Base-by-base conservation (phyloP, 129 eudicot species). In the Saposhnikovia divaricata region DNA sequence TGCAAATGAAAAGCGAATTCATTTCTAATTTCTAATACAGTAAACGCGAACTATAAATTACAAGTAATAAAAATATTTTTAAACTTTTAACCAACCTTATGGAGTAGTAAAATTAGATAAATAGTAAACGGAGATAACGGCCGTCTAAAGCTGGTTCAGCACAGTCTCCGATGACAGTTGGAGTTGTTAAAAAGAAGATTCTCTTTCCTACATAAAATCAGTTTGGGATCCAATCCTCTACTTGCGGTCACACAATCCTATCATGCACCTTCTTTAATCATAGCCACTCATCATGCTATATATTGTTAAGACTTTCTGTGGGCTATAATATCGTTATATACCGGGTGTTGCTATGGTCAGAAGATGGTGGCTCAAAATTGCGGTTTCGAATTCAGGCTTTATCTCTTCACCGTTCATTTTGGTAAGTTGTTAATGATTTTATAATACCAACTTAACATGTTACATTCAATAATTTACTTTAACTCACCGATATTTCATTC, bases 121-220 rank as follows among this genome's bases (percentile, higher is more conserved):
- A 19, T 55, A 8, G 19, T 55, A 21, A 57, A 57, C 66, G 66
- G 66, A 57, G 66, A 57, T 23, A 57, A 57, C 66, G 66, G 66
- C 28, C 66, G 66, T 57, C 27, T 7, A 57, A 57, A 23, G 66
- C 66, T 57, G 23, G 66, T 57, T 23, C 27, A 21, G 66, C 66
- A 57, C 66, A 23, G 66, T 57, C 66, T 57, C 66, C 66, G 66
- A 57, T 57, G 66, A 23, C 66, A 57, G 66, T 57, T 57, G 66
- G 66, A 23, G 66, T 57, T 57, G 66, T 57, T 57, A 57, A 57
- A 57, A 57, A 57, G 66, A 57, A 55, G 65, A 55, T 55, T 55
- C 65, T 55, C 65, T 55, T 55, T 55, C 65, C 28, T 55, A 21
- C 23, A 57, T 57, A 57, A 57, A 23, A 7, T 57, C 28, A 23